phyloP scores from a whole-genome alignment of 179 eudicot species.

The Dionaea muscipula region DNA sequence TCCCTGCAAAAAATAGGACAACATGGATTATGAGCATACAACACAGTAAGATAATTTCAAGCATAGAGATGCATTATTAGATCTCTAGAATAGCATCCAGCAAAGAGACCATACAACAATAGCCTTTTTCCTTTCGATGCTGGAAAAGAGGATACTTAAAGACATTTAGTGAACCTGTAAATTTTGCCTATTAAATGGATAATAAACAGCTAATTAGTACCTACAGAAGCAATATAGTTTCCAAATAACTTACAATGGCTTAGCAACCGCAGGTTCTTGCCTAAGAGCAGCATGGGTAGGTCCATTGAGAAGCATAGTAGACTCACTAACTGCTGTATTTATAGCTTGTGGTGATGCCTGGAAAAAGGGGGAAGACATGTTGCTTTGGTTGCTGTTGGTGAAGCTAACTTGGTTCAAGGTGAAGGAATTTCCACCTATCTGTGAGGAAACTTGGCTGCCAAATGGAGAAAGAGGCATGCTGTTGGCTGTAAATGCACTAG shows the following conservation, averaged over 20 bases:
- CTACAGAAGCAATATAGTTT: too few species aligned
- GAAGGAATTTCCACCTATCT: constrained; percentile 26
- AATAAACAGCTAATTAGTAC: too few species aligned
- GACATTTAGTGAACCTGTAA: too few species aligned
- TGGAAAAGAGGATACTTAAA: not conserved
- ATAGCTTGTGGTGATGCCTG: constrained; percentile 25
- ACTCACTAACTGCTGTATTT: constrained; percentile 23
- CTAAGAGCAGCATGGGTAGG: constrained; percentile 14
- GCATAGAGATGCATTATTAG: not conserved
- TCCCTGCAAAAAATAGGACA: constrained; percentile 23
- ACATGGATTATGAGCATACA: not conserved
- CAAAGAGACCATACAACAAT: not conserved
- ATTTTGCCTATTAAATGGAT: too few species aligned
- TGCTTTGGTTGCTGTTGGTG: constrained; percentile 23
- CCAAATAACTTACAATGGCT: constrained; percentile 26
- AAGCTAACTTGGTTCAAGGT: constrained; percentile 23
- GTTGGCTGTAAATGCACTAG: constrained; percentile 20
- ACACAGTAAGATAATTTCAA: not conserved
- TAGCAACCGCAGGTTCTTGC: constrained; percentile 18
- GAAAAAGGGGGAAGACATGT: constrained; percentile 19
- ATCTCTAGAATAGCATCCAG: not conserved
- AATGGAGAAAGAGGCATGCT: constrained; percentile 24
- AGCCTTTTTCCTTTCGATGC: too few species aligned
- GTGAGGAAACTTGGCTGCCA: constrained; percentile 37
- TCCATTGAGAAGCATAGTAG: constrained; percentile 19